Base-by-base conservation (phyloP, 2,329 filamentous ascomycete genomes). In the Penicillium sp. region DNA sequence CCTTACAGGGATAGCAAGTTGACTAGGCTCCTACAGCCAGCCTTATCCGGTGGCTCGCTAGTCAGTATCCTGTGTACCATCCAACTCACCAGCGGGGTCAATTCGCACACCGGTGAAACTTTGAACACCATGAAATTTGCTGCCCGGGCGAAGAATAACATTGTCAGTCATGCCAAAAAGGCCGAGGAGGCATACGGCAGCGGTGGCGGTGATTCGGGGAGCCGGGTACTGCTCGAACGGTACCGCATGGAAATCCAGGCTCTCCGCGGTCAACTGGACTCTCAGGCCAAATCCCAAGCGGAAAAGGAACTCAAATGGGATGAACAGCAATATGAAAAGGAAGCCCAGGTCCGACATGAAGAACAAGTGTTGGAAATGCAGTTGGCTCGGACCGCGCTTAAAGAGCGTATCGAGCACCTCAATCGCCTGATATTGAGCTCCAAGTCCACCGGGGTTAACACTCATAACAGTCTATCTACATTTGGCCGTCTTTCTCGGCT, bases 351-450 rank as follows among this genome's bases (percentile, higher is more conserved):
- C 58, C 83, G 90, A 33, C 93, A 96, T 60, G 91, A 96, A 66
- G 93, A 97, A 73, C 93, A 99, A 70, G 92, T 99, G 80, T 78
- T 99, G 46, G 93, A 99, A 71, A 97, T 99, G 88, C 93, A 99
- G 68, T 80, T 99, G 39, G 93, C 93, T 28, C 84, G 93, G 35
- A 99, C 93, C 0, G 93, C 93, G 0, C 75, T 99, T 46, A 99
- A 97, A 69, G 93, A 99, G 75, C 86, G 93, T 27, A 99, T 99
- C 61, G 91, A 96, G 67, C 93, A 99, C 70, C 78, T 99, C 39
- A 99, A 97, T 71, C 85, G 92, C 40, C 77, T 99, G 41, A 97
- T 99, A 56, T 75, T 99, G 52, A 95, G 89, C 67, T 97, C 92
- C 13, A 96, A 96, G 67, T 97, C 92, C 4, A 87, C 89, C 5